Conservation (phyloP, 768 basidiomycete genomes). For the Pulveroboletus sp. region DNA sequence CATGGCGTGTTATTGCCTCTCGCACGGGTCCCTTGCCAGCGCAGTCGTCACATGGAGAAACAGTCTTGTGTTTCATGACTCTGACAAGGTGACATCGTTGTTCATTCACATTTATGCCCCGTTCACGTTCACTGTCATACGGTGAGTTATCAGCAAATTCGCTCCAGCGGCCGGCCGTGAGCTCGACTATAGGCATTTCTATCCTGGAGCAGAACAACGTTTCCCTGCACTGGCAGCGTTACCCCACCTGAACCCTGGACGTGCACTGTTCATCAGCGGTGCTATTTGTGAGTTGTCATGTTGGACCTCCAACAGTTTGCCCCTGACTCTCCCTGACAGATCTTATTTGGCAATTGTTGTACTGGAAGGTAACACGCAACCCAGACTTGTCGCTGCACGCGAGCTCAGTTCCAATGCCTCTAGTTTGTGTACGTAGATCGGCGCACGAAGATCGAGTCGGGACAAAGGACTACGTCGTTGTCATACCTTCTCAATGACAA, state of each 20-base stretch:
- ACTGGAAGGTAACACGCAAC: conserved; percentile 69
- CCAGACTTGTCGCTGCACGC: not conserved
- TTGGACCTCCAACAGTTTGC: conserved; percentile 8
- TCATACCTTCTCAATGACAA: conserved; percentile 87
- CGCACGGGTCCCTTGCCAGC: conserved; percentile 85
- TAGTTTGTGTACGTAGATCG: conserved; percentile 87
- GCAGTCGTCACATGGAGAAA: conserved; percentile 99
- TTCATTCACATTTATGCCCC: conserved; percentile 96
- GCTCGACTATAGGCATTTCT: conserved; percentile 64
- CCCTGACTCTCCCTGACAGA: conserved; percentile 44
- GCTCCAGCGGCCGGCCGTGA: conserved; percentile 4
- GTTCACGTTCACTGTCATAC: conserved; percentile 84
- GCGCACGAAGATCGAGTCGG: conserved; percentile 84
- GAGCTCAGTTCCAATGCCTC: conserved; percentile 1
- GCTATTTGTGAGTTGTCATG: conserved; percentile 63
- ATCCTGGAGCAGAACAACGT: conserved; percentile 68
- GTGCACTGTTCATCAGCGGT: conserved; percentile 73
- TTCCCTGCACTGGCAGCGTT: conserved; percentile 82
- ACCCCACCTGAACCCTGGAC: conserved; percentile 63
- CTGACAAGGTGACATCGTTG: conserved; percentile 92
- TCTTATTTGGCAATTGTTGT: conserved; percentile 85
- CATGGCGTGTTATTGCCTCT: conserved; percentile 88
- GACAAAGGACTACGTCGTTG: conserved; percentile 87
- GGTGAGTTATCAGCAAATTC: conserved; percentile 42
- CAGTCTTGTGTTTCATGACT: conserved; percentile 95